Evolutionary conservation across 306 rosid species (phyloP).

Genomic region (Urtica urens): DNA sequence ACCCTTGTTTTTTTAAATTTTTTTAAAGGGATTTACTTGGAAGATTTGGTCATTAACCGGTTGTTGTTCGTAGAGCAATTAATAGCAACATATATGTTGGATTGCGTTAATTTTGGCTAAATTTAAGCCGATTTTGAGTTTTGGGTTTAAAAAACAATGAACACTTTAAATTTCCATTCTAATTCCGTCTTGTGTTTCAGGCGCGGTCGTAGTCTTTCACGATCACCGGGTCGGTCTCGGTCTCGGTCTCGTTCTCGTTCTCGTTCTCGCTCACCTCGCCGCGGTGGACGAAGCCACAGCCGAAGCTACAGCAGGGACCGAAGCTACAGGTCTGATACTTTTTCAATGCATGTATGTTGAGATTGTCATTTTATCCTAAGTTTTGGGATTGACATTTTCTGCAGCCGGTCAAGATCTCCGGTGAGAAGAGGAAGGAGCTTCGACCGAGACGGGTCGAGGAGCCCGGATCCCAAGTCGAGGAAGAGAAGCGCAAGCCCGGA

Average conservation of each 20-base stretch:
- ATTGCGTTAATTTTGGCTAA: not conserved
- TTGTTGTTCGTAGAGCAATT: too few species aligned
- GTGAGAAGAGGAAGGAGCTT: slow-evolving; percentile 42
- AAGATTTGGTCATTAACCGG: too few species aligned
- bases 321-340: slow-evolving; percentile 32
- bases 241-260: slow-evolving; percentile 33
- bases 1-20: too few species aligned
- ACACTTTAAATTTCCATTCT: not conserved
- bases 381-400: not conserved
- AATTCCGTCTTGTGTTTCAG: not conserved
- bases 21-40: too few species aligned
- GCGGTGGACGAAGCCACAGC: slow-evolving; percentile 41
- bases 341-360: not conserved
- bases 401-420: slow-evolving; percentile 70
- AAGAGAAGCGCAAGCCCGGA: slow-evolving; percentile 44
- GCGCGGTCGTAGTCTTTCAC: slow-evolving; percentile 10
- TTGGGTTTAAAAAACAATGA: not conserved
- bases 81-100: too few species aligned
- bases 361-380: not conserved
- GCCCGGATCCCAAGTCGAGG: slow-evolving; percentile 28
- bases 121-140: not conserved
- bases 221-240: slow-evolving; percentile 5
- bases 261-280: slow-evolving; percentile 35
- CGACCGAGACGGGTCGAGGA: slow-evolving; percentile 38
- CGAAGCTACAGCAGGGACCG: slow-evolving; percentile 49